Evolutionary conservation across 2,329 filamentous ascomycete species (phyloP).

Genomic region (Apiospora kogelbergensis): DNA sequence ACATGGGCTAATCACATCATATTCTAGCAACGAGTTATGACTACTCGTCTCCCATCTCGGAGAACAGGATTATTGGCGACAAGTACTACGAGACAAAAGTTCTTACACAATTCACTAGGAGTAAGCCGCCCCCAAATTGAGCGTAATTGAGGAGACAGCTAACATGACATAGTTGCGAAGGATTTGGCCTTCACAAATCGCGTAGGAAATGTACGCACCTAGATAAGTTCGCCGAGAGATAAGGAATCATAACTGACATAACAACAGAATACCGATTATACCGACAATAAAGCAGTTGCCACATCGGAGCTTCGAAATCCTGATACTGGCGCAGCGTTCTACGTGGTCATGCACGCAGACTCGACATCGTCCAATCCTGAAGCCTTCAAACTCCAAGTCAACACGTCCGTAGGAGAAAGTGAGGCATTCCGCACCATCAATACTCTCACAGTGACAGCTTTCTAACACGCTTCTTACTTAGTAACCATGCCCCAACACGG

Average conservation of each 20-base stretch:
- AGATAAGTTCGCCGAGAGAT: background rate
- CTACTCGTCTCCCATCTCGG: slow-evolving; percentile 61
- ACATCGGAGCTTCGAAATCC: slow-evolving; percentile 59
- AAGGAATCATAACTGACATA: slow-evolving; percentile 15
- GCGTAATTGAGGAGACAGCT: background rate
- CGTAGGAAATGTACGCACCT: slow-evolving; percentile 31
- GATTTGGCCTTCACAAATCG: slow-evolving; percentile 57
- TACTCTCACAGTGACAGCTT: background rate
- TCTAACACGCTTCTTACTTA: background rate
- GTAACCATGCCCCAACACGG: slow-evolving; percentile 53
- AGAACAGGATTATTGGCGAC: slow-evolving; percentile 54
- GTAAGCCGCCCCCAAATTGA: background rate
- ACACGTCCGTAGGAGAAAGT: slow-evolving; percentile 52
- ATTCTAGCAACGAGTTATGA: slow-evolving; percentile 56
- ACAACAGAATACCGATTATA: slow-evolving; percentile 45
- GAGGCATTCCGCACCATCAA: background rate
- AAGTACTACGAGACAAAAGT: slow-evolving; percentile 67
- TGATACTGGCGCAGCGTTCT: slow-evolving; percentile 57
- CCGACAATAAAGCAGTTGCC: slow-evolving; percentile 50
- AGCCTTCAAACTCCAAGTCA: slow-evolving; percentile 53
- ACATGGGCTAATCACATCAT: slow-evolving; percentile 1
- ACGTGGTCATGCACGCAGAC: slow-evolving; percentile 55
- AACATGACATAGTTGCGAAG: slow-evolving; percentile 40
- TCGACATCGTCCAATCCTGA: slow-evolving; percentile 52
- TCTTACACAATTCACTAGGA: slow-evolving; percentile 57